These are phyloP conservation scores for Lasiodiplodia sp. DNA, from an alignment of 2,329 filamentous ascomycete genomes.

Conservation along the genomic window DNA sequence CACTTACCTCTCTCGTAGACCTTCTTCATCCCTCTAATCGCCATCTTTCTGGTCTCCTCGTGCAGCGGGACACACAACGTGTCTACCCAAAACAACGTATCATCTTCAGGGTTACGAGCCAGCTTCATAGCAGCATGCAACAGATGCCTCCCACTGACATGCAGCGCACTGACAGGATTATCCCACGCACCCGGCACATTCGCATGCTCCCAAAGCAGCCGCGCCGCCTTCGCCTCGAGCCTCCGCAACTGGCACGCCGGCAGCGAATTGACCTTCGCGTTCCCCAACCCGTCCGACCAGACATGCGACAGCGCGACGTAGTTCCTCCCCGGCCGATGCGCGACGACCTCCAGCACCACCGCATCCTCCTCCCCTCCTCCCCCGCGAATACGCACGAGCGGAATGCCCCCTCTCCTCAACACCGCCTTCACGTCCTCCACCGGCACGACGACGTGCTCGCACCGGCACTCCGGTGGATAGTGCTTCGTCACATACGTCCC, in stretches of 20 bases:
- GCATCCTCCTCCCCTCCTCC: not conserved
- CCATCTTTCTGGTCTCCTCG: not conserved
- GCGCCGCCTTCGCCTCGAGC: not conserved
- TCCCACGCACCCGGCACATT: not conserved
- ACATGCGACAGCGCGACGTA: not conserved
- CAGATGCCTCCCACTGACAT: not conserved
- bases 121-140: not conserved
- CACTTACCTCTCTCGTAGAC: not conserved
- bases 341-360: not conserved
- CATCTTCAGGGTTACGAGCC: not conserved
- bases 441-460: not conserved
- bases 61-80: not conserved
- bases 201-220: not conserved
- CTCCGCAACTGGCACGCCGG: not conserved
- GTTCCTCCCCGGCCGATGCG: not conserved
- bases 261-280: not conserved
- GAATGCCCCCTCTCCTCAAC: not conserved
- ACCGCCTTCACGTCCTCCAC: not conserved
- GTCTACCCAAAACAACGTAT: not conserved
- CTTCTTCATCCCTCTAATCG: conserved; percentile 1
- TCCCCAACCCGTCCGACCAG: not conserved
- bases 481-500: not conserved
- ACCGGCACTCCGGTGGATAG: not conserved
- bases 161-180: not conserved
- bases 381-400: not conserved